Conservation (phyloP, 2,329 filamentous ascomycete genomes). For the Colletotrichum godetiae region DNA sequence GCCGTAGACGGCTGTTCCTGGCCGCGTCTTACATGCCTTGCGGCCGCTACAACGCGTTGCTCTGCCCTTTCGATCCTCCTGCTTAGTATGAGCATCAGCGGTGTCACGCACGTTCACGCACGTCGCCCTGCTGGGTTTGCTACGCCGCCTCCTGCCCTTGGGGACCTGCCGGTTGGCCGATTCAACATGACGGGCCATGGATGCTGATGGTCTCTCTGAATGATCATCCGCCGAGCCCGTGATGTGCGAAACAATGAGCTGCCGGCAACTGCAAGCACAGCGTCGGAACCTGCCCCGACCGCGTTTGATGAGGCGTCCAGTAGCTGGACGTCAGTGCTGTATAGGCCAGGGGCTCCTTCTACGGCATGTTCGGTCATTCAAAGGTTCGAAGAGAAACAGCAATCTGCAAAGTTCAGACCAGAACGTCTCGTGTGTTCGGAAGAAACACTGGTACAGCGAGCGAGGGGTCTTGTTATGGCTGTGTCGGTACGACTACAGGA, state of each 20-base stretch:
- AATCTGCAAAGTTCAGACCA: constrained; percentile 7
- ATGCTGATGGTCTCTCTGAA: not conserved
- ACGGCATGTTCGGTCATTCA: not conserved
- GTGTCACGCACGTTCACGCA: not conserved
- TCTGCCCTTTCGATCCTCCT: not conserved
- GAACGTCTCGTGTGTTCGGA: constrained; percentile 17
- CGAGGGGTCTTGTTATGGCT: not conserved
- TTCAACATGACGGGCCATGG: too few relatives aligned
- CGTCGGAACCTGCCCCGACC: not conserved
- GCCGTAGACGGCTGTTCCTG: not conserved
- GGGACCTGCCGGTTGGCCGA: not conserved
- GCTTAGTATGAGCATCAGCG: not conserved
- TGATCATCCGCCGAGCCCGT: not conserved
- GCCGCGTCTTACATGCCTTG: constrained; percentile 6
- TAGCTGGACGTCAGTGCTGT: not conserved
- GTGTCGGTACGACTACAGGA: not conserved
- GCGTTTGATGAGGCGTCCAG: not conserved
- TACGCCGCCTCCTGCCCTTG: constrained; percentile 2
- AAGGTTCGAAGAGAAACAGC: not conserved
- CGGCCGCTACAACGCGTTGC: constrained; percentile 1
- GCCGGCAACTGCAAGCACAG: not conserved
- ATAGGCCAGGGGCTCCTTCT: not conserved
- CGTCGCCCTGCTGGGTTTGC: not conserved
- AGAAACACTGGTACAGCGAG: not conserved
- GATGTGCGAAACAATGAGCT: not conserved